A percentile compares a stretch with the other conserved stretches of the same genome.
These are phyloP conservation scores for Marasmius sp. DNA, from an alignment of 1,284 basidiomycete genomes.

Conservation along the genomic window DNA sequence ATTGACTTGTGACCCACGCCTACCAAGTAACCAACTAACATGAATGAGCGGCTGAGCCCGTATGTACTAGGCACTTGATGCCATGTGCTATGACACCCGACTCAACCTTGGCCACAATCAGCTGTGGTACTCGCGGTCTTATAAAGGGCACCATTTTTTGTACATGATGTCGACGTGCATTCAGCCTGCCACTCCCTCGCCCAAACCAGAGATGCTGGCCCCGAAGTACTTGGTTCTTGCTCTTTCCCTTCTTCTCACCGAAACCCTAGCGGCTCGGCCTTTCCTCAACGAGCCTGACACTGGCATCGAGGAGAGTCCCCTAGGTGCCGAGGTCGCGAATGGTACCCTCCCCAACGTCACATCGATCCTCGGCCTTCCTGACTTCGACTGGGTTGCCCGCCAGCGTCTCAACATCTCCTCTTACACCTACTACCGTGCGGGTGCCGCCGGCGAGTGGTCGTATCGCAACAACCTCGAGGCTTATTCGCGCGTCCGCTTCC, in stretches of 20 bases:
- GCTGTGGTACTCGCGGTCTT: no score
- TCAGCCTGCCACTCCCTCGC: background rate
- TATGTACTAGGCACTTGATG: no score
- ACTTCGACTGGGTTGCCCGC: constrained; percentile 3
- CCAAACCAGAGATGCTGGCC: background rate
- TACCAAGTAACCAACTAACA: no score
- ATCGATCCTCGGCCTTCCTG: background rate
- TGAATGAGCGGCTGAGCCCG: no score
- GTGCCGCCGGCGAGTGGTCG: background rate
- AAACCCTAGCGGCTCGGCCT: background rate
- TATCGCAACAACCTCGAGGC: constrained; percentile 4
- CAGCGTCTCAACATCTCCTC: background rate
- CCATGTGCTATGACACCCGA: no score
- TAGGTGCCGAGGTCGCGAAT: background rate
- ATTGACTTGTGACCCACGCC: no score
- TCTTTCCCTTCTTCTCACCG: background rate
- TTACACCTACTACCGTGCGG: background rate
- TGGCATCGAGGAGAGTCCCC: background rate
- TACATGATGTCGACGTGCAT: no score
- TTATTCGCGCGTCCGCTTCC: background rate
- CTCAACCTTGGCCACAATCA: no score
- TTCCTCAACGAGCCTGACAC: constrained; percentile 5
- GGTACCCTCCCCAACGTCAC: constrained; percentile 1
- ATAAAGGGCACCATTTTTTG: no score
- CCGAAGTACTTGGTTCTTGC: background rate